phyloP scores from a whole-genome alignment of 768 basidiomycete genomes.

The Boletus sensibilis region DNA sequence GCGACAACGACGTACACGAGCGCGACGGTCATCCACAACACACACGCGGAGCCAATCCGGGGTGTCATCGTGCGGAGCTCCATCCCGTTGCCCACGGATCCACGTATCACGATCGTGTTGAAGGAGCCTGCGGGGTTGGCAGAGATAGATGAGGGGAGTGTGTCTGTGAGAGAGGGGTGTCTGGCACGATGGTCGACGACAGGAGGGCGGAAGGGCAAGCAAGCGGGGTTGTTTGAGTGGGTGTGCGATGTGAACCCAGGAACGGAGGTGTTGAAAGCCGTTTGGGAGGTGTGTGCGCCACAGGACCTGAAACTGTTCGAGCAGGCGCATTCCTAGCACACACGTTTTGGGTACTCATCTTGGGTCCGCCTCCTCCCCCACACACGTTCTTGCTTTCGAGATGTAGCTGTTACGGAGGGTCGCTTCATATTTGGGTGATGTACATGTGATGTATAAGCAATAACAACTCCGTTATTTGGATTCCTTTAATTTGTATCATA shows the following conservation, averaged over 20 bases:
- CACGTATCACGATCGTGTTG: constrained; percentile 28
- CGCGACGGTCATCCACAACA: constrained; percentile 15
- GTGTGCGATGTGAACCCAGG: constrained; percentile 25
- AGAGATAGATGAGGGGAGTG: constrained; percentile 16
- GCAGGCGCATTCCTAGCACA: constrained; percentile 4
- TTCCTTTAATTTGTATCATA: no score
- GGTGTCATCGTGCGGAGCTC: constrained; percentile 26
- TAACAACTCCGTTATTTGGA: background rate
- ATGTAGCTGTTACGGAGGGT: background rate
- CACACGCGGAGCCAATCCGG: constrained; percentile 7
- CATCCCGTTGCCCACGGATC: constrained; percentile 28
- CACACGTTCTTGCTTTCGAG: background rate
- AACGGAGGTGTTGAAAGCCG: constrained; percentile 25
- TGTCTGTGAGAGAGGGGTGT: constrained; percentile 10
- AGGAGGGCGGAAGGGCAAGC: constrained; percentile 18
- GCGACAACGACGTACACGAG: constrained; percentile 20
- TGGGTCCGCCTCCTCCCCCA: no score
- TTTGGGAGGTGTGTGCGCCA: constrained; percentile 32
- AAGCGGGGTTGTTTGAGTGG: constrained; percentile 32
- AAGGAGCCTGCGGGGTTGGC: constrained; percentile 28
- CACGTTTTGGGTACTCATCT: no score
- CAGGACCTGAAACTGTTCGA: constrained; percentile 15
- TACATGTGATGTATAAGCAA: background rate
- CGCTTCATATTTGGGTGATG: background rate
- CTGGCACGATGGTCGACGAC: constrained; percentile 22